phyloP scores from a whole-genome alignment of 345 rosid species.

The Dimocarpus longan region DNA sequence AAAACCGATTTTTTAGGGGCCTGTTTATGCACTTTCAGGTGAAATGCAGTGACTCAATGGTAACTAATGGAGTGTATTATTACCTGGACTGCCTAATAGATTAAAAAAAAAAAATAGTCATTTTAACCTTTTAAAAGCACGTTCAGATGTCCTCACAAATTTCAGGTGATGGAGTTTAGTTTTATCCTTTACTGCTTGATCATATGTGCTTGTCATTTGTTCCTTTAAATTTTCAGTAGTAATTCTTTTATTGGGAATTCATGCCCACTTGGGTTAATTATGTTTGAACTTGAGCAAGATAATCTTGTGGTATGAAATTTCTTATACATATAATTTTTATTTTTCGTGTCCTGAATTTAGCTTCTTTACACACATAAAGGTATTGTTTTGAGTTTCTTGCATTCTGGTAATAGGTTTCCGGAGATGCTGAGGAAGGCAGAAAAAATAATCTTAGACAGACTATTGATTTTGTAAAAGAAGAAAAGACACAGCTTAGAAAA shows the following conservation, averaged over 20 bases:
- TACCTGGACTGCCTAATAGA: background rate
- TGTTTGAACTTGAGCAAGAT: background rate
- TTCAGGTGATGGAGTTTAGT: background rate
- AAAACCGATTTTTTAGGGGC: background rate
- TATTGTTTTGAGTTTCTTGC: background rate
- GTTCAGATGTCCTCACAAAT: background rate
- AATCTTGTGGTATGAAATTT: background rate
- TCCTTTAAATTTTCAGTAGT: background rate
- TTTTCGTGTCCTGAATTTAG: background rate
- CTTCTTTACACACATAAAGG: background rate
- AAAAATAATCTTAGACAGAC: conserved; percentile 7
- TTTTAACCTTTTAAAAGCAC: background rate
- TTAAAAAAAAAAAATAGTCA: too few relatives aligned
- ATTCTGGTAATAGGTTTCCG: conserved; percentile 12
- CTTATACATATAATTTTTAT: background rate
- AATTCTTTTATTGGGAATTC: background rate
- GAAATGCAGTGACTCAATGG: background rate
- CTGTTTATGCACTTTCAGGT: background rate
- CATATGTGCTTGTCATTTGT: background rate
- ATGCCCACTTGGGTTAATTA: background rate
- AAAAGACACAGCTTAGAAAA: conserved; percentile 5
- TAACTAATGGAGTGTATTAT: background rate
- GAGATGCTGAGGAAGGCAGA: conserved; percentile 16
- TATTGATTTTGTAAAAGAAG: conserved; percentile 16
- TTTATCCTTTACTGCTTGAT: background rate